Conservation (phyloP, 2,329 filamentous ascomycete genomes). For the Colletotrichum sublineola region DNA sequence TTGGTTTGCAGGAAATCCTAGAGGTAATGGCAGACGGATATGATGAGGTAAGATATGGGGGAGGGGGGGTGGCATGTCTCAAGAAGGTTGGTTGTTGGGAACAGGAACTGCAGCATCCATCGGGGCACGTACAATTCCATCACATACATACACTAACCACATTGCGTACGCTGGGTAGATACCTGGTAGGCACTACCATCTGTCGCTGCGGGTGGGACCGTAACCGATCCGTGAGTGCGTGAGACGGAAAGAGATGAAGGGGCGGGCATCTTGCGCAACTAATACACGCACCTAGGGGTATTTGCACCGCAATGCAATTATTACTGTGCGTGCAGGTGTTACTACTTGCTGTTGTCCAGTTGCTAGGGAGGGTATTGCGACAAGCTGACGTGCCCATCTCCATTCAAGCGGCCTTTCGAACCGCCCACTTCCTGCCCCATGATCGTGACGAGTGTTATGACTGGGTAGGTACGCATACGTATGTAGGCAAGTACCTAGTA, state of each 20-base stretch:
- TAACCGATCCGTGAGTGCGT: constrained; percentile 23
- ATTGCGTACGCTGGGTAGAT: not conserved
- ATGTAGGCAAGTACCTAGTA: not conserved
- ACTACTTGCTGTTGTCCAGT: not conserved
- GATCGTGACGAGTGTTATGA: not conserved
- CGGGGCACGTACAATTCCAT: too few relatives aligned
- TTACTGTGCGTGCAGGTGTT: not conserved
- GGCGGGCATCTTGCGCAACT: not conserved
- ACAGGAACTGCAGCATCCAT: too few relatives aligned
- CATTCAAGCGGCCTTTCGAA: not conserved
- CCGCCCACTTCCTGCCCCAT: not conserved
- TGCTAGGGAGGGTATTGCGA: not conserved
- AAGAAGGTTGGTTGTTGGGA: too few relatives aligned
- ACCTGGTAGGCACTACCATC: not conserved
- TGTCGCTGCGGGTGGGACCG: constrained; percentile 19
- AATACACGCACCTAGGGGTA: not conserved
- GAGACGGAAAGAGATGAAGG: constrained; percentile 13
- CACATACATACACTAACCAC: too few relatives aligned
- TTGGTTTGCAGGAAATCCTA: too few relatives aligned
- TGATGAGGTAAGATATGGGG: not conserved
- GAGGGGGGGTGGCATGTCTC: too few relatives aligned
- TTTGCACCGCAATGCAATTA: not conserved
- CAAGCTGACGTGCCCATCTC: not conserved
- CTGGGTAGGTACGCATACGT: not conserved
- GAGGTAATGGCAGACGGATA: not conserved